Conservation (phyloP, 2,329 filamentous ascomycete genomes). For the Dactylonectria macrodidyma region DNA sequence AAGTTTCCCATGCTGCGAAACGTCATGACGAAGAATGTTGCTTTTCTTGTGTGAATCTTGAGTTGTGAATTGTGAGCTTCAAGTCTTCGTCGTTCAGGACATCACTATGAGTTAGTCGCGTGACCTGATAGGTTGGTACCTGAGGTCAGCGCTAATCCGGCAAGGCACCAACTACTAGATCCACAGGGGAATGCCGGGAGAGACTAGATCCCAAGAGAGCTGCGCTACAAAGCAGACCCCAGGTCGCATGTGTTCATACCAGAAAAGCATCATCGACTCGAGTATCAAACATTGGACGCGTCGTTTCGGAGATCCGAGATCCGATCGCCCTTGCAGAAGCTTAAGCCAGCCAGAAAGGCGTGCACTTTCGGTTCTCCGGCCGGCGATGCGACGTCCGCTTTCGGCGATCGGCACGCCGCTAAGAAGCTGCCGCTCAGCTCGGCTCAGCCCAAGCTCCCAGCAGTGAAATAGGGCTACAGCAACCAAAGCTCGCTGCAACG, state of each 20-base stretch:
- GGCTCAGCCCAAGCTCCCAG: constrained; percentile 1
- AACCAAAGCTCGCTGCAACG: no score
- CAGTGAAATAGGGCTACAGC: not conserved
- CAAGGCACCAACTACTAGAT: not conserved
- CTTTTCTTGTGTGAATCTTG: not conserved
- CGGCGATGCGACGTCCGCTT: not conserved
- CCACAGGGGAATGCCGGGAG: not conserved
- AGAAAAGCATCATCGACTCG: not conserved
- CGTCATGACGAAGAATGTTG: not conserved
- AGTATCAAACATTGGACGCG: not conserved
- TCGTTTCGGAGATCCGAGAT: constrained; percentile 7
- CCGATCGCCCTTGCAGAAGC: constrained; percentile 9
- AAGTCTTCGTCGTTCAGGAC: not conserved
- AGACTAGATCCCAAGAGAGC: not conserved
- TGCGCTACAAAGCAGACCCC: not conserved
- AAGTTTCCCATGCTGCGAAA: not conserved
- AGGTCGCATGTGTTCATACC: no score
- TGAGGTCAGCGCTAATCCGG: not conserved
- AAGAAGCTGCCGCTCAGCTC: constrained; percentile 13
- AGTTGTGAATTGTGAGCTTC: not conserved
- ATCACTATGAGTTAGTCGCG: not conserved
- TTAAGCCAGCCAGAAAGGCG: constrained; percentile 9
- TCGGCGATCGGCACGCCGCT: constrained; percentile 7
- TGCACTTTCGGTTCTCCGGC: not conserved
- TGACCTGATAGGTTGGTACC: constrained; percentile 5